Conservation (phyloP, 768 basidiomycete genomes). For the Agrocybe pediades region DNA sequence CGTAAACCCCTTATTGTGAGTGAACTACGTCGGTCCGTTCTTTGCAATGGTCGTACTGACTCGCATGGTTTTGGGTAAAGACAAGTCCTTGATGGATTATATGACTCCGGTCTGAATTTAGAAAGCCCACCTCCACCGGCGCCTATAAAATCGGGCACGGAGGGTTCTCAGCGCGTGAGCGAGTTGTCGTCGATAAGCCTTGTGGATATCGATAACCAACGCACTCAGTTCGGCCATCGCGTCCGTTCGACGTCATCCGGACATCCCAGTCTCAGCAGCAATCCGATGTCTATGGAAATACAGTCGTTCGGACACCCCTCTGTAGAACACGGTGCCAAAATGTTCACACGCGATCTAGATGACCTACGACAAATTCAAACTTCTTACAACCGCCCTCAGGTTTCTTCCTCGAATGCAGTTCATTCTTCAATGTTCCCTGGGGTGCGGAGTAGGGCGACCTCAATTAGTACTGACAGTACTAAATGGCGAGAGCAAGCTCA, state of each 20-base stretch:
- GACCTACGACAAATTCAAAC: background rate
- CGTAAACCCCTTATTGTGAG: conserved; percentile 15
- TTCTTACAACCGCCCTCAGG: background rate
- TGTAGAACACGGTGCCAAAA: background rate
- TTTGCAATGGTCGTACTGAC: background rate
- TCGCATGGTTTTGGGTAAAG: background rate
- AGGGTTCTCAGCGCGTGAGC: background rate
- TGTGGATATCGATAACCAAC: background rate
- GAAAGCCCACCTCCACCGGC: background rate
- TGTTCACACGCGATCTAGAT: background rate
- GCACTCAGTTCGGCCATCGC: background rate
- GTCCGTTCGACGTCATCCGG: background rate
- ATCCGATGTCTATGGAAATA: background rate
- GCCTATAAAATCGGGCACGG: background rate
- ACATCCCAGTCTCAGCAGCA: background rate
- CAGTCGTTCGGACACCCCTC: background rate
- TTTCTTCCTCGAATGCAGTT: background rate
- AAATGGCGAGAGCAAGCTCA: conserved; percentile 11
- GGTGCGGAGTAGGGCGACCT: background rate
- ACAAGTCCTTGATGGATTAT: background rate
- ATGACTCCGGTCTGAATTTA: background rate
- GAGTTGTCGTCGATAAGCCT: background rate
- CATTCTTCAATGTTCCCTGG: background rate
- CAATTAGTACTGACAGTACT: background rate
- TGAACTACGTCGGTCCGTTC: background rate